Conservation (phyloP, 768 basidiomycete genomes). For the Kwoniella heveanensis region DNA sequence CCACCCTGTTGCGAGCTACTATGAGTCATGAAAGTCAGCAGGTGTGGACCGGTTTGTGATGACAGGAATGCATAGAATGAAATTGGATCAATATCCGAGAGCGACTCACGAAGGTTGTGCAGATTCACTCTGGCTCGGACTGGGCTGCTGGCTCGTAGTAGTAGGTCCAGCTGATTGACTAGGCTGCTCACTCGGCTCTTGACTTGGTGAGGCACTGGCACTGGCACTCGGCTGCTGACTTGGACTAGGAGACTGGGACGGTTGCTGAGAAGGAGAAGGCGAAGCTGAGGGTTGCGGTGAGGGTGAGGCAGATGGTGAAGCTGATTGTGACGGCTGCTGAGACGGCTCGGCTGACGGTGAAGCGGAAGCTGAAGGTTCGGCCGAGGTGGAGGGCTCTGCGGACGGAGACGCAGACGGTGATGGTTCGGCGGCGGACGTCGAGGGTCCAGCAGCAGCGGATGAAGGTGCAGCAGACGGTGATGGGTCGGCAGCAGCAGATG, state of each 20-base stretch:
- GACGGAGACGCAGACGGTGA: slow-evolving; percentile 1
- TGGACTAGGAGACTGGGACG: slow-evolving; percentile 7
- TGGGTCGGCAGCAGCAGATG: slow-evolving; percentile 1
- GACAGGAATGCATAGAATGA: not conserved
- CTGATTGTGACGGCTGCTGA: slow-evolving; percentile 13
- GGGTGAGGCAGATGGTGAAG: slow-evolving; percentile 8
- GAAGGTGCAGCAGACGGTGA: slow-evolving; percentile 9
- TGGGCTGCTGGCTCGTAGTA: slow-evolving; percentile 9
- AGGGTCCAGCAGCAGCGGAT: slow-evolving; percentile 10
- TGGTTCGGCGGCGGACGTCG: slow-evolving; percentile 10
- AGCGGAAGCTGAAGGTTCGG: slow-evolving; percentile 7
- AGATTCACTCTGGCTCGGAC: slow-evolving; percentile 2
- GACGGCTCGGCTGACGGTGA: slow-evolving; percentile 6
- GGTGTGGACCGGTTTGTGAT: no score
- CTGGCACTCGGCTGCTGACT: slow-evolving; percentile 13
- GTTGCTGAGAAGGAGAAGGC: slow-evolving; percentile 9
- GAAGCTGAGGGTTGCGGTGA: slow-evolving; percentile 12
- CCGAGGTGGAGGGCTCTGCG: slow-evolving; percentile 4
- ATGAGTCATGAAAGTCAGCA: no score
- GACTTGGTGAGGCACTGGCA: slow-evolving; percentile 15
- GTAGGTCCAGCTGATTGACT: slow-evolving; percentile 1
- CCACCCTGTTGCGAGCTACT: slow-evolving; percentile 2
- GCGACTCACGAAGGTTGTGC: slow-evolving; percentile 10
- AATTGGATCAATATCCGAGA: no score
- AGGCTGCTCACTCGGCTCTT: slow-evolving; percentile 6